Evolutionary conservation across 768 basidiomycete genomes (phyloP).

Genomic region (Mycena indigotica): DNA sequence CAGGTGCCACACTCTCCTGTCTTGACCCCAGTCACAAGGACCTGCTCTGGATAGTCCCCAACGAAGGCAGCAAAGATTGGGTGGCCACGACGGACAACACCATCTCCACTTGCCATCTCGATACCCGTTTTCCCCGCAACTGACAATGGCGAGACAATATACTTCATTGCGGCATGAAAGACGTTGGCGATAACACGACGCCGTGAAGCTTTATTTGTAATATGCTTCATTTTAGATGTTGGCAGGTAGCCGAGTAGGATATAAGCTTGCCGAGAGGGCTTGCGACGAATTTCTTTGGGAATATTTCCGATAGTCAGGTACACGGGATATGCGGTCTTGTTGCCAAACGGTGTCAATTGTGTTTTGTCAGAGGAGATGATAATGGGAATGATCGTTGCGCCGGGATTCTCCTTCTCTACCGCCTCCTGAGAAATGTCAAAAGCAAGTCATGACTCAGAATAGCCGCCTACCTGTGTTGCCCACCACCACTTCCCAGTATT

Average conservation of each 20-base stretch:
- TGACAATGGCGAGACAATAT: constrained; percentile 33
- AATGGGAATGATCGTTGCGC: not conserved
- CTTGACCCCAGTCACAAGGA: constrained; percentile 16
- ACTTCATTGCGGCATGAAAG: constrained; percentile 38
- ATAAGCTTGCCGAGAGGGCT: not conserved
- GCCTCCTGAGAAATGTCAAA: not conserved
- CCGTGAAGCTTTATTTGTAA: constrained; percentile 8
- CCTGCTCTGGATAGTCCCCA: constrained; percentile 26
- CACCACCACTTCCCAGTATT: constrained; percentile 35
- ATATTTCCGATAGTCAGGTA: not conserved
- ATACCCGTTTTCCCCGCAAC: constrained; percentile 1
- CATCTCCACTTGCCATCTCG: not conserved
- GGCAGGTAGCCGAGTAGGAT: not conserved
- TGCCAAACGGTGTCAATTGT: not conserved
- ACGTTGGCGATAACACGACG: constrained; percentile 29
- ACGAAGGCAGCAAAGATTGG: constrained; percentile 14
- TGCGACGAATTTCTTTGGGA: not conserved
- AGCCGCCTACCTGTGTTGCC: constrained; percentile 27
- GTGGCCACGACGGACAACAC: constrained; percentile 27
- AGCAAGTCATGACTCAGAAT: not conserved
- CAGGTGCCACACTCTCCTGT: constrained; percentile 15
- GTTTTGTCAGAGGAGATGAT: not conserved
- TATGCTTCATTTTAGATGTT: not conserved
- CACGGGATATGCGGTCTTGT: constrained; percentile 1
- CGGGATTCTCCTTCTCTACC: not conserved